phyloP scores from a whole-genome alignment of 2,329 filamentous ascomycete genomes.

The Byssochlamys sp. region DNA sequence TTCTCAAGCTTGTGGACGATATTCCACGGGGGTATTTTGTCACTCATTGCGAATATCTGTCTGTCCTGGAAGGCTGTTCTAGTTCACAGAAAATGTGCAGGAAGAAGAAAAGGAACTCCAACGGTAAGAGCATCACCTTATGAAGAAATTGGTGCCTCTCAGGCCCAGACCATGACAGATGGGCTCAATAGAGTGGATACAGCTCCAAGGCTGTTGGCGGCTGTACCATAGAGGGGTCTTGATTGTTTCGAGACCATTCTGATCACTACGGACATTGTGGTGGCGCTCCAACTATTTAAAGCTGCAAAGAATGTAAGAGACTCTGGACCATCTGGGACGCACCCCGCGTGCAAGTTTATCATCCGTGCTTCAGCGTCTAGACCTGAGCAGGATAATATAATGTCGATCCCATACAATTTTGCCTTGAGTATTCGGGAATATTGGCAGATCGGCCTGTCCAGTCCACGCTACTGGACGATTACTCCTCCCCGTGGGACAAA shows the following conservation, averaged over 20 bases:
- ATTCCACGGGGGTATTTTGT: conserved; percentile 35
- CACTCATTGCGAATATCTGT: conserved; percentile 20
- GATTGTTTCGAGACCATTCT: not conserved
- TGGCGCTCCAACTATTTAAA: not conserved
- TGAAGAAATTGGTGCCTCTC: not conserved
- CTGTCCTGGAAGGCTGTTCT: not conserved
- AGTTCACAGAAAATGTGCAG: not conserved
- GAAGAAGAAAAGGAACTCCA: not conserved
- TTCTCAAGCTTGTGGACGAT: conserved; percentile 49
- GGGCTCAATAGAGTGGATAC: not conserved
- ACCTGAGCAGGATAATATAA: not conserved
- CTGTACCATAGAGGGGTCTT: not conserved
- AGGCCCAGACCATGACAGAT: not conserved
- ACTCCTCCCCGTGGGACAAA: not conserved
- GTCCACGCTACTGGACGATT: not conserved
- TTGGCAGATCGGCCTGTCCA: not conserved
- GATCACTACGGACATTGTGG: not conserved
- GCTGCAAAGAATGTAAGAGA: not conserved
- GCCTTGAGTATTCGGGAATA: not conserved
- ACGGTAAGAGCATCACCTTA: not conserved
- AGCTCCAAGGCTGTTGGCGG: not conserved
- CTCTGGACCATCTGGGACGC: not conserved
- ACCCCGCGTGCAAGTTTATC: not conserved
- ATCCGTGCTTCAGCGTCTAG: not conserved
- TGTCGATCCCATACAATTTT: not conserved